phyloP scores from a whole-genome alignment of 140 eudicot species.

The Senecio squalidus region DNA sequence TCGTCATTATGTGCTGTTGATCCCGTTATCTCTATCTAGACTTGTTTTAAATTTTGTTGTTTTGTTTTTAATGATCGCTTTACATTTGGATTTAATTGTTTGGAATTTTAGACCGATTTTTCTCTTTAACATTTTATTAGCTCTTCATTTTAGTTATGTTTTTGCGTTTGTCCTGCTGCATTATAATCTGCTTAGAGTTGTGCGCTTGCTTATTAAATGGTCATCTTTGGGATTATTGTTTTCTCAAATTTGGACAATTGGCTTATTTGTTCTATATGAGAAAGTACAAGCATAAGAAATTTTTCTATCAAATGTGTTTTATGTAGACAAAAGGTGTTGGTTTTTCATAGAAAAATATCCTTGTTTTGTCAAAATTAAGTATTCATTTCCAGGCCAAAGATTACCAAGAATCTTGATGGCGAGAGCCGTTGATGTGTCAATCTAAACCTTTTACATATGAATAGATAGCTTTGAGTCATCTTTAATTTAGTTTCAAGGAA shows the following conservation, averaged over 20 bases:
- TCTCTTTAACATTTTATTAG: not conserved
- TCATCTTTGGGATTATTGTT: not conserved
- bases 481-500: too few species aligned
- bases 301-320: too few species aligned
- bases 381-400: too few species aligned
- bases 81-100: not conserved
- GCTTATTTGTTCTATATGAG: not conserved
- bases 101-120: not conserved
- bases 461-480: too few species aligned
- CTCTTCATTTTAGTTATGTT: not conserved
- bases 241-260: not conserved
- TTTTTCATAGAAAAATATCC: too few species aligned
- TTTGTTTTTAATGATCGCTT: conserved; percentile 10
- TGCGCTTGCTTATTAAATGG: not conserved
- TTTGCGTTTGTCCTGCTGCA: not conserved
- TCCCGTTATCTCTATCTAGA: not conserved
- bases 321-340: too few species aligned
- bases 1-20: conserved; percentile 8
- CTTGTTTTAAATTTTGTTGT: conserved; percentile 11
- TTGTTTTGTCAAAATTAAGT: too few species aligned
- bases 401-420: too few species aligned
- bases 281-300: too few species aligned
- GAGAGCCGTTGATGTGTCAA: too few species aligned
- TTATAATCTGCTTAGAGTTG: not conserved
- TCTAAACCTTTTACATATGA: too few species aligned